phyloP scores from a whole-genome alignment of 2,329 filamentous ascomycete species.

The Monilinia polystroma region DNA sequence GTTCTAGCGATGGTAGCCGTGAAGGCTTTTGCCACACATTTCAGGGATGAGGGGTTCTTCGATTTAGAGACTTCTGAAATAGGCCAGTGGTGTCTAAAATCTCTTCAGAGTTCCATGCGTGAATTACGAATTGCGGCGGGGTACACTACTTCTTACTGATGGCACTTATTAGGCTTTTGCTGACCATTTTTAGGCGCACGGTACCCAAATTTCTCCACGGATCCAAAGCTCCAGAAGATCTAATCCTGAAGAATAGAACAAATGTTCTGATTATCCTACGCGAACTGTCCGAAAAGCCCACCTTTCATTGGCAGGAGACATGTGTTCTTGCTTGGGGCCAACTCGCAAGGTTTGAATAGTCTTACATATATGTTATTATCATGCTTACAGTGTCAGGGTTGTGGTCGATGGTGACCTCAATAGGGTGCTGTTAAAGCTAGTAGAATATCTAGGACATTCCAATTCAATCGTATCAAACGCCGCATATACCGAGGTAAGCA shows the following conservation, averaged over 20 bases:
- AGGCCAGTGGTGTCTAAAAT: conserved; percentile 79
- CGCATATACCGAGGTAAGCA: conserved; percentile 74
- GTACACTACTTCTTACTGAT: conserved; percentile 40
- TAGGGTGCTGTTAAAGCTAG: conserved; percentile 75
- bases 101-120: conserved; percentile 77
- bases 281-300: conserved; percentile 67
- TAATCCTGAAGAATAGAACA: conserved; percentile 63
- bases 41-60: conserved; percentile 56
- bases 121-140: conserved; percentile 82
- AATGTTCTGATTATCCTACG: conserved; percentile 70
- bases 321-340: conserved; percentile 85
- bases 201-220: conserved; percentile 64
- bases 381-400: conserved; percentile 47
- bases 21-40: conserved; percentile 68
- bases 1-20: conserved; percentile 71
- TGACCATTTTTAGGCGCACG: conserved; percentile 51
- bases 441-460: conserved; percentile 82
- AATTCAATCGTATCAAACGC: conserved; percentile 78
- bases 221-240: conserved; percentile 39
- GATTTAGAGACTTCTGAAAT: conserved; percentile 66
- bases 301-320: conserved; percentile 72
- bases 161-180: not conserved
- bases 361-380: not conserved
- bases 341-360: conserved; percentile 61
- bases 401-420: conserved; percentile 82